Base-by-base conservation (phyloP, 345 rosid genomes). In the Firmiana major region DNA sequence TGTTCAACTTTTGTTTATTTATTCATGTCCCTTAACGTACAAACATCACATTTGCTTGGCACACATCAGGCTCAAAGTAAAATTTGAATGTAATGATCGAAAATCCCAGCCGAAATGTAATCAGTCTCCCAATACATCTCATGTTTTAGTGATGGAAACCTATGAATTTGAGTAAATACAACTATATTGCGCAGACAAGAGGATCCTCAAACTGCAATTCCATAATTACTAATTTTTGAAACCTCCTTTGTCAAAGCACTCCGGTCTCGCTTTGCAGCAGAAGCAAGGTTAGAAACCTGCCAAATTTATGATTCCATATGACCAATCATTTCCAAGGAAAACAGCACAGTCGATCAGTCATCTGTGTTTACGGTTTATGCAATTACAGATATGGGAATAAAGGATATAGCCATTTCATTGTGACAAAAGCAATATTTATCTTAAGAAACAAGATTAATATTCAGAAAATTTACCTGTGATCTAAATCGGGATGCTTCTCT, bases 401-500 rank as follows among this genome's bases (percentile, higher is more conserved):
- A 54, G 34, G 31, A 58, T 16, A 58, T 24, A 9, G 34, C 63
- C 16, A 70, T 26, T 69, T 69, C 73, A 26, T 15, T 46, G 49
- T 49, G 34, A 31, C 34, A 31, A 0, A 31, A 15, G 34, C 21
- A 26, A 40, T 3, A 45, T 13, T 45, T 24, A 46, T 68, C 6
- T 46, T 69, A 38, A 62, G 15, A 40, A 43, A 17, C n/a, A 22
- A 71, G 71, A 19, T 38, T 70, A 53, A 70, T 49, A 67, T 62
- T 24, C 9, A 22, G 10, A 79, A 74, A 73, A 76, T 87, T 85
- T 83, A 92, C 98, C 79, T 89, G 93, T 22, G 92, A 80, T 64
- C 87, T 90, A 73, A 94, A 89, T 67, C 78, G 89, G 67, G 97
- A 97, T 80, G 98, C 97, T 83, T 92, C 95, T 83, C 96, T 89